Evolutionary conservation across 495 filamentous ascomycete species (phyloP).

Genomic region (Sporormia fimetaria): DNA sequence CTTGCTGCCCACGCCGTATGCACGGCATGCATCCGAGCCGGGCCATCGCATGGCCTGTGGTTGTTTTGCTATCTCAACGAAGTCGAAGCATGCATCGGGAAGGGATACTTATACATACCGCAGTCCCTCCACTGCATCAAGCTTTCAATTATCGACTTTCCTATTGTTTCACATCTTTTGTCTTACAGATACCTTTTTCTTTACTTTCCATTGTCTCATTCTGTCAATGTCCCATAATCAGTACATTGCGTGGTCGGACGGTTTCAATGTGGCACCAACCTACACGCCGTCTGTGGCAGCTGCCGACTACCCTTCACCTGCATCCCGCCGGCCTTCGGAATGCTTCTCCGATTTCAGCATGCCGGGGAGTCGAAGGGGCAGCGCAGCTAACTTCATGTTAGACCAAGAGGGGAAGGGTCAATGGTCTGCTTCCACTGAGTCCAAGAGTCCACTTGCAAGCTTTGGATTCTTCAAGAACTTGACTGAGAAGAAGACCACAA

Average conservation of each 20-base stretch:
- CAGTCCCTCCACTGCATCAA: slow-evolving; percentile 14
- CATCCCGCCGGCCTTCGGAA: slow-evolving; percentile 18
- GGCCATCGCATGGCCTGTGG: slow-evolving; percentile 8
- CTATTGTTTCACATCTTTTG: slow-evolving; percentile 11
- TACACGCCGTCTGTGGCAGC: slow-evolving; percentile 18
- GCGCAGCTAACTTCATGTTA: slow-evolving; percentile 21
- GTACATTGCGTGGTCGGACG: slow-evolving; percentile 25
- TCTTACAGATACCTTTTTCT: not conserved
- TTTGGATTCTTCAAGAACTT: slow-evolving; percentile 48
- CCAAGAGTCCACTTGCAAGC: slow-evolving; percentile 44
- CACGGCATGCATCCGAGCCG: slow-evolving; percentile 12
- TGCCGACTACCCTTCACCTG: slow-evolving; percentile 19
- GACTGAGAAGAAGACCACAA: slow-evolving; percentile 50
- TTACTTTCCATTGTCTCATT: slow-evolving; percentile 5
- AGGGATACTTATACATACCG: slow-evolving; percentile 16
- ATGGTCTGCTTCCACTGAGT: slow-evolving; percentile 29
- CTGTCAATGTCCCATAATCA: slow-evolving; percentile 22
- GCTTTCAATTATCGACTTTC: slow-evolving; percentile 21
- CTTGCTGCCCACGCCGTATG: not conserved
- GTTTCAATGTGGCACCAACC: slow-evolving; percentile 22
- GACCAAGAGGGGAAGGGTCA: slow-evolving; percentile 23
- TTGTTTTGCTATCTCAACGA: not conserved
- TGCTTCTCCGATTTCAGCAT: slow-evolving; percentile 19
- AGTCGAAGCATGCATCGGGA: not conserved
- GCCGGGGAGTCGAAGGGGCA: slow-evolving; percentile 21